Evolutionary conservation across 495 filamentous ascomycete species (phyloP).

Genomic region (Talaromyces ruber): DNA sequence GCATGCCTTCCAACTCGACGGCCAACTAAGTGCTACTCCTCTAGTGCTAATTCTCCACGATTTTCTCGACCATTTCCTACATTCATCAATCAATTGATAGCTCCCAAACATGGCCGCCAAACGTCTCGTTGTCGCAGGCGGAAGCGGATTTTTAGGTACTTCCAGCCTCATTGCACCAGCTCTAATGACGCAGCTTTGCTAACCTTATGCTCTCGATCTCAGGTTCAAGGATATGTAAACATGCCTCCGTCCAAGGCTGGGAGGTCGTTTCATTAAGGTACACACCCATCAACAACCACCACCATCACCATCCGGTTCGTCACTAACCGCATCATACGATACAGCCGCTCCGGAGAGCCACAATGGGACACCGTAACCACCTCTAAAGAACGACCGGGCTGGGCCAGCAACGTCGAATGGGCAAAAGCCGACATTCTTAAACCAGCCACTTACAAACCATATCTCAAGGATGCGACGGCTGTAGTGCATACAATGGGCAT

Average conservation of each 20-base stretch:
- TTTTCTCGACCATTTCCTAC: no score
- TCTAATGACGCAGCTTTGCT: not conserved
- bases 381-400: slow-evolving; percentile 62
- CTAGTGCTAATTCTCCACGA: no score
- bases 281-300: not conserved
- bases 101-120: slow-evolving; percentile 40
- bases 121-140: slow-evolving; percentile 80
- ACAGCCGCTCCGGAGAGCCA: slow-evolving; percentile 80
- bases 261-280: slow-evolving; percentile 84
- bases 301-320: not conserved
- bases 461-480: slow-evolving; percentile 64
- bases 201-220: not conserved
- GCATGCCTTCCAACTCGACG: no score
- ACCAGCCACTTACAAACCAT: slow-evolving; percentile 64
- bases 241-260: slow-evolving; percentile 74
- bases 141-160: slow-evolving; percentile 82
- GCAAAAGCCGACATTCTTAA: slow-evolving; percentile 77
- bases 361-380: slow-evolving; percentile 72
- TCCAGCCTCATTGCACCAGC: not conserved
- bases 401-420: slow-evolving; percentile 80
- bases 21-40: not conserved
- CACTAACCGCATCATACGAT: slow-evolving; percentile 3
- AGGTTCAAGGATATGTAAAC: slow-evolving; percentile 87
- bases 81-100: not conserved
- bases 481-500: slow-evolving; percentile 95